Evolutionary conservation across 805 yeast genomes (phyloP).

Genomic region (Candida yuanshanica): DNA sequence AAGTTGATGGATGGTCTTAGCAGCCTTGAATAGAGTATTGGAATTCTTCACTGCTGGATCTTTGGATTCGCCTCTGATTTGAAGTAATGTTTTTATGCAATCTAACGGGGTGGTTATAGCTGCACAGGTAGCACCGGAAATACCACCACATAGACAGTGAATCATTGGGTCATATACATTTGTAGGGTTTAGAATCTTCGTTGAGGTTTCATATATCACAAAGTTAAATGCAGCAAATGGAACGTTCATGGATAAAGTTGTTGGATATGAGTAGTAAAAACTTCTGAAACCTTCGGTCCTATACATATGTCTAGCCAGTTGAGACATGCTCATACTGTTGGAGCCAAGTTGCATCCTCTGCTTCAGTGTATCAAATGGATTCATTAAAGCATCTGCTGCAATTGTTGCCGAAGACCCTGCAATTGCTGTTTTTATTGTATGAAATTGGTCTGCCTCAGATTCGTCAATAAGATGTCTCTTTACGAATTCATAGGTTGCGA

Average conservation of each 20-base stretch:
- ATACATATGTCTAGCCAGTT: constrained; percentile 44
- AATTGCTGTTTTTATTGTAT: constrained; percentile 75
- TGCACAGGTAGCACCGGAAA: constrained; percentile 93
- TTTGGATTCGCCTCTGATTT: constrained; percentile 59
- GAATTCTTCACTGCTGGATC: constrained; percentile 46
- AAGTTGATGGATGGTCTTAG: constrained; percentile 52
- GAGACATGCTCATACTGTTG: constrained; percentile 20
- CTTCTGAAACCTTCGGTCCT: constrained; percentile 66
- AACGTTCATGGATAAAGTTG: constrained; percentile 84
- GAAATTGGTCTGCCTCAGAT: constrained; percentile 36
- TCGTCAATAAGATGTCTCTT: constrained; percentile 32
- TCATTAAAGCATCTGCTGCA: constrained; percentile 94
- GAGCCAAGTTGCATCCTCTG: constrained; percentile 80
- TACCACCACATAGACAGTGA: constrained; percentile 89
- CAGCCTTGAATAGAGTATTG: constrained; percentile 66
- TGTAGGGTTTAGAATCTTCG: constrained; percentile 74
- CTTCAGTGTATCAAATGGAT: constrained; percentile 92
- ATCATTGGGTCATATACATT: constrained; percentile 79
- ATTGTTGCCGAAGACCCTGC: constrained; percentile 92
- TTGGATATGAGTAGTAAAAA: constrained; percentile 89
- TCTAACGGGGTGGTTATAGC: constrained; percentile 93
- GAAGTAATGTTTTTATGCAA: constrained; percentile 86
- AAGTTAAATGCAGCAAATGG: constrained; percentile 95
- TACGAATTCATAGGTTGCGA: constrained; percentile 85
- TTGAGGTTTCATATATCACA: constrained; percentile 81